Evolutionary conservation across 352 stramenopile species (phyloP).

Genomic region (Pythium apleroticum): DNA sequence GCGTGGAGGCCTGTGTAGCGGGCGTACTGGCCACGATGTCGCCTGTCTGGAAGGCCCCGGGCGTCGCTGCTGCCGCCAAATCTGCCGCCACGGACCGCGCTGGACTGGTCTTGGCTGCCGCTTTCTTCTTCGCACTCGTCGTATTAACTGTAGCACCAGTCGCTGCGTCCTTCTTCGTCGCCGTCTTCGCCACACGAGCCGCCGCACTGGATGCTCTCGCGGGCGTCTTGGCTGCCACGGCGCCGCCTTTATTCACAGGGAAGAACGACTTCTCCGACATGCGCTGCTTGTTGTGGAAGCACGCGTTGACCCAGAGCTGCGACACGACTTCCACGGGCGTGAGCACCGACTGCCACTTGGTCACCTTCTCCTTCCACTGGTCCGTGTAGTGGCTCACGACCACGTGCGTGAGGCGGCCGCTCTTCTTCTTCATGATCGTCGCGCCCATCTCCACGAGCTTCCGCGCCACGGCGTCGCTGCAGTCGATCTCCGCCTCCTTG

Average conservation of each 20-base stretch:
- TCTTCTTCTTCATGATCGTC: conserved; percentile 65
- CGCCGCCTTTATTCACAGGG: conserved; percentile 50
- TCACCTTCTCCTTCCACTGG: conserved; percentile 70
- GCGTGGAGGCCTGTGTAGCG: conserved; percentile 2
- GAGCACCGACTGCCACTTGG: conserved; percentile 51
- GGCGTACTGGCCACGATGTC: background rate
- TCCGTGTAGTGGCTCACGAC: conserved; percentile 70
- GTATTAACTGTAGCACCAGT: background rate
- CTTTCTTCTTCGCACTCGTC: background rate
- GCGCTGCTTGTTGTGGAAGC: conserved; percentile 64
- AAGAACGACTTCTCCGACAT: conserved; percentile 79
- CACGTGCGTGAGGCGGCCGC: conserved; percentile 70
- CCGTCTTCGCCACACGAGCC: background rate
- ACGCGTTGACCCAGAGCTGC: conserved; percentile 83
- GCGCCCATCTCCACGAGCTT: conserved; percentile 72
- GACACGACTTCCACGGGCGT: conserved; percentile 67
- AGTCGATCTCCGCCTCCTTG: conserved; percentile 72
- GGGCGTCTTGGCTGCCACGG: conserved; percentile 1
- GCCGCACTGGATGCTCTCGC: background rate
- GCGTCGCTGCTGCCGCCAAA: background rate
- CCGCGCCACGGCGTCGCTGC: conserved; percentile 63
- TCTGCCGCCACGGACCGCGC: background rate
- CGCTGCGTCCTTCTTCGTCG: conserved; percentile 3
- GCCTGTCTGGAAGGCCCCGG: background rate
- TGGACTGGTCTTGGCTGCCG: background rate